These are phyloP conservation scores for Penstemon barbatus DNA, from an alignment of 257 asterid species.

Conservation along the genomic window DNA sequence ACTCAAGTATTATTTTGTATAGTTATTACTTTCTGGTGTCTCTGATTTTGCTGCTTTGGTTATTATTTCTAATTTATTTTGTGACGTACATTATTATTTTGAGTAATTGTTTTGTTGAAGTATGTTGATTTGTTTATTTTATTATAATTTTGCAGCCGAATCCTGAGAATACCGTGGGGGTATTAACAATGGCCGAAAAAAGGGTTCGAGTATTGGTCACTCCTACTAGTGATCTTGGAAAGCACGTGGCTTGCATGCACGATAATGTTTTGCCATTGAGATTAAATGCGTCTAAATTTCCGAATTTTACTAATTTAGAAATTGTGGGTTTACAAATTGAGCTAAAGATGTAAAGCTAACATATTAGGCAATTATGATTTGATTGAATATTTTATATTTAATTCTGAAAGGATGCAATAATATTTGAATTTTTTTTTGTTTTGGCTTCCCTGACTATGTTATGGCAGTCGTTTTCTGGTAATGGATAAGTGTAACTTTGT, in stretches of 20 bases:
- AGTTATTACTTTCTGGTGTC: neutral
- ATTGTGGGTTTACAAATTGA: neutral
- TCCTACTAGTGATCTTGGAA: conserved; percentile 98
- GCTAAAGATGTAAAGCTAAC: neutral
- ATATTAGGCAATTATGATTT: too few relatives aligned
- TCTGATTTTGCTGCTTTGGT: conserved; percentile 25
- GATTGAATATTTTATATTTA: neutral
- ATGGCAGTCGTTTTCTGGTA: neutral
- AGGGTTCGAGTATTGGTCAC: conserved; percentile 95
- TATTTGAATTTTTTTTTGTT: conserved; percentile 3
- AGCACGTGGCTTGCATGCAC: conserved; percentile 97
- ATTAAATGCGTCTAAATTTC: neutral
- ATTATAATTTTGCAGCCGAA: conserved; percentile 50
- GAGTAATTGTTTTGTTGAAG: neutral
- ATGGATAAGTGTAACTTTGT: neutral
- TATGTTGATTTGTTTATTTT: neutral
- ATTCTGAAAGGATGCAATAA: neutral
- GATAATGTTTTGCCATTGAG: conserved; percentile 49
- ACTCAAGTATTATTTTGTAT: conserved; percentile 57
- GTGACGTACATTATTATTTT: neutral
- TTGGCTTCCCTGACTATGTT: conserved; percentile 2
- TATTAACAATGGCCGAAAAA: conserved; percentile 94
- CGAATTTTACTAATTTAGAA: neutral
- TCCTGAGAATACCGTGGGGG: conserved; percentile 97
- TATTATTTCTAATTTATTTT: neutral